Evolutionary conservation across 2,329 filamentous ascomycete genomes (phyloP).

Genomic region (Fusarium xyrophilum): DNA sequence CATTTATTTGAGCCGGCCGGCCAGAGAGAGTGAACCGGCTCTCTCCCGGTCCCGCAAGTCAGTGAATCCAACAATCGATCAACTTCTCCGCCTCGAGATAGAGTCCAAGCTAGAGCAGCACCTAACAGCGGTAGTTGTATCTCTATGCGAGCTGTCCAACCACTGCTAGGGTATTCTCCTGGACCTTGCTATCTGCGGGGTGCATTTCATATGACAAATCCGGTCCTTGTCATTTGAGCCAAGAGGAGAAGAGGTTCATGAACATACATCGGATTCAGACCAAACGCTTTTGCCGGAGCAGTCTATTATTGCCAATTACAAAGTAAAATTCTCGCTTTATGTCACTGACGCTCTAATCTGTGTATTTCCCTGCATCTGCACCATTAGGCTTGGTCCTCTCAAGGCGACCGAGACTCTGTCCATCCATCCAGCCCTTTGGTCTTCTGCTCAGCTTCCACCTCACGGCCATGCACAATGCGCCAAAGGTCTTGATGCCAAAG

Average conservation of each 20-base stretch:
- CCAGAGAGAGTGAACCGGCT: not conserved
- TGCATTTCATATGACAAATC: constrained; percentile 21
- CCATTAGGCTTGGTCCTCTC: constrained; percentile 15
- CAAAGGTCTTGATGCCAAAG: constrained; percentile 22
- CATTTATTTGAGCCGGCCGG: constrained; percentile 5
- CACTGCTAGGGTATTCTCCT: not conserved
- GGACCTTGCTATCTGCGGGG: constrained; percentile 22
- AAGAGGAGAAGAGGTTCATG: not conserved
- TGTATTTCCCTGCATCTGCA: constrained; percentile 26
- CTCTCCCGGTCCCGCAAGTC: constrained; percentile 12
- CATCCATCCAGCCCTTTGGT: constrained; percentile 37
- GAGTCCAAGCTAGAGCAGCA: constrained; percentile 9
- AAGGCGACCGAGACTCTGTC: constrained; percentile 29
- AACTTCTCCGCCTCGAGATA: constrained; percentile 13
- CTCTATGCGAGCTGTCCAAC: constrained; percentile 7
- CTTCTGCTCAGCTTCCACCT: constrained; percentile 38
- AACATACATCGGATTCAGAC: not conserved
- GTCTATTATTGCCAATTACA: not conserved
- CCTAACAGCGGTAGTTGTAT: not conserved
- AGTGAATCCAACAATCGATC: constrained; percentile 15
- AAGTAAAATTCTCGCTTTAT: not conserved
- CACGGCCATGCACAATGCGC: constrained; percentile 33
- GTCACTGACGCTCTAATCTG: constrained; percentile 14
- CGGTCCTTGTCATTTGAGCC: constrained; percentile 3
- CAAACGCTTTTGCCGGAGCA: not conserved